A percentile compares a stretch with the other conserved stretches of the same genome.
Conservation (phyloP, 2,329 filamentous ascomycete genomes). For the Coniochaeta hoffmannii region DNA sequence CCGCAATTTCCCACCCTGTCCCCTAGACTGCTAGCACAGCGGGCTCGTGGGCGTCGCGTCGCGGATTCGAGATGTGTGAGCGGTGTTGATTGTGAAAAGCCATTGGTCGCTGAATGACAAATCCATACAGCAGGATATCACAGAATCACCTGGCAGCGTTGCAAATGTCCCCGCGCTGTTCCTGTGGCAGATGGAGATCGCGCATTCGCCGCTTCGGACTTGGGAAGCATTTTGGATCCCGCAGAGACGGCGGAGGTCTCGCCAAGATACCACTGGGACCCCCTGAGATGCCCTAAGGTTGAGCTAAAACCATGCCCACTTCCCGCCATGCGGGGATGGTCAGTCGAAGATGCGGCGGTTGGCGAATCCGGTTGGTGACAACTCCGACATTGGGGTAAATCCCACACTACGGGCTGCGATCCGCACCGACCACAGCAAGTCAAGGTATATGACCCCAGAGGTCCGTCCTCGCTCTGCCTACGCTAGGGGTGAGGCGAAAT, state of each 20-base stretch:
- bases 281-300: too few species aligned
- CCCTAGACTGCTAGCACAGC: too few species aligned
- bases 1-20: background rate
- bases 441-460: background rate
- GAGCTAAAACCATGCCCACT: background rate
- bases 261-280: background rate
- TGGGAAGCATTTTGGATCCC: background rate
- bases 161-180: too few species aligned
- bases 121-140: background rate
- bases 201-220: background rate
- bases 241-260: background rate
- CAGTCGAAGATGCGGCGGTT: background rate
- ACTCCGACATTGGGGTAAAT: background rate
- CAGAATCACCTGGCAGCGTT: background rate
- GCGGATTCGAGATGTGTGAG: too few species aligned
- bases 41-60: too few species aligned
- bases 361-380: background rate
- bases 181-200: background rate
- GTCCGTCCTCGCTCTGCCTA: background rate
- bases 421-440: too few species aligned
- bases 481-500: background rate
- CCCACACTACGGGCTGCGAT: background rate
- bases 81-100: too few species aligned
- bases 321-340: background rate
- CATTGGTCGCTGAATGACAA: too few species aligned